Evolutionary conservation across 2,329 filamentous ascomycete genomes (phyloP), one percentile per base, ranked within the genome.

Genomic region (Clonostachys byssicola): DNA sequence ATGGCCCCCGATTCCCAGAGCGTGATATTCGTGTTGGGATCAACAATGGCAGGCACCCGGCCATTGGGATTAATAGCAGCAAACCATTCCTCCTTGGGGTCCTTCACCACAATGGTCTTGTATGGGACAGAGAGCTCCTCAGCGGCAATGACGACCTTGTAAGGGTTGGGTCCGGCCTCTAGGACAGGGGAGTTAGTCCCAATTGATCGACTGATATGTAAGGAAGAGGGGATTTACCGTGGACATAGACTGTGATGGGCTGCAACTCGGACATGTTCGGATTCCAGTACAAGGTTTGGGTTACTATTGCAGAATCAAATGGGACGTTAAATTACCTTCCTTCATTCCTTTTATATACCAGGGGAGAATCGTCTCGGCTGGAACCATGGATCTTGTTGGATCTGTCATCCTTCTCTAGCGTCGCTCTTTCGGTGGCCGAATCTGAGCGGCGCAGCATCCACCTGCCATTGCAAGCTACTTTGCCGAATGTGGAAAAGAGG

Each of bases 101-200:
- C 51, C 12, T 47, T 39, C 30, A 59, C 43, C 16, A 45, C 34
- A 45, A 58, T 48, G 56, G 52, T 50, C 18, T 60, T 60, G 52
- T 68, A 70, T 4, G 64, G 62, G 4, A 71, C 33, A 1, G 53
- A 56, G 12, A 70, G 63, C 47, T 70, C 67, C 42, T 68, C 65
- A 3, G 68, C 53, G n/a, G 62, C 41, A 41, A 70, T 62, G 44
- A 56, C 42, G 12, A 65, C 61, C 49, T 68, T 66, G 39, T 48
- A 54, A 5, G 58, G 61, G 47, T 64, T 65, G 23, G 64, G 62
- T 5, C 60, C 59, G 13, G 12, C 43, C 14, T 20, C 59, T 61
- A 35, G 33, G 12, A 23, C n/a, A 18, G 16, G 44, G 34, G 17
- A 8, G 38, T n/a, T 9, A 40, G 38, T 30, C 23, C 23, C 23